Evolutionary conservation across 2,329 filamentous ascomycete genomes (phyloP).

Genomic region (Trichoderma pleuroti): DNA sequence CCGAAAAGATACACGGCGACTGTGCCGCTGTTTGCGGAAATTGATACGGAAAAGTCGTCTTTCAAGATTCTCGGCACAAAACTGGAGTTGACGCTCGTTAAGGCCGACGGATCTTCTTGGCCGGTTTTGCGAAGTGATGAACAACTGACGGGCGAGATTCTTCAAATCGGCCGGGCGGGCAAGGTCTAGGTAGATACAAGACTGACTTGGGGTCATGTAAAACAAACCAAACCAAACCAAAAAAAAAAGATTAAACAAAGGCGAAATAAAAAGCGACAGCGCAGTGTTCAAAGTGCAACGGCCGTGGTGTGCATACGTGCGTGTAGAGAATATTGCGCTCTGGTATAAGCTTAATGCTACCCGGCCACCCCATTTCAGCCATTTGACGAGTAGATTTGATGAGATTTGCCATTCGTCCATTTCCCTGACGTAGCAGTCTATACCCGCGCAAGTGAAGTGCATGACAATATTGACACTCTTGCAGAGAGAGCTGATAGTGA

Average conservation of each 20-base stretch:
- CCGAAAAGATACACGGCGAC: slow-evolving; percentile 73
- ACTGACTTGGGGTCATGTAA: neutral
- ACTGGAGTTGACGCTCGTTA: slow-evolving; percentile 71
- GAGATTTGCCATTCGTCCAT: neutral
- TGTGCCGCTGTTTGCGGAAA: slow-evolving; percentile 71
- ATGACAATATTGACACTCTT: neutral
- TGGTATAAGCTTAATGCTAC: neutral
- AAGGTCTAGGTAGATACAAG: slow-evolving; percentile 9
- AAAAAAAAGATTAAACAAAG: neutral
- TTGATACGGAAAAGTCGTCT: slow-evolving; percentile 70
- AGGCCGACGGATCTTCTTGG: slow-evolving; percentile 76
- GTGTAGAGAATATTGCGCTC: neutral
- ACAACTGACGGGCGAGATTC: slow-evolving; percentile 65
- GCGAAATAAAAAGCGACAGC: neutral
- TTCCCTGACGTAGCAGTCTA: neutral
- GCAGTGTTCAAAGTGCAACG: neutral
- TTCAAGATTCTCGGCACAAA: slow-evolving; percentile 87
- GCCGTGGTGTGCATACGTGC: neutral
- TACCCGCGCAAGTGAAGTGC: neutral
- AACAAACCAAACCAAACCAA: neutral
- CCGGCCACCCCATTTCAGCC: neutral
- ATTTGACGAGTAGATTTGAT: neutral
- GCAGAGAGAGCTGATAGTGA: neutral
- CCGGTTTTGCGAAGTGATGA: slow-evolving; percentile 81
- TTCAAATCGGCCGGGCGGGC: slow-evolving; percentile 80